Percentiles rank a stretch among this genome's conserved stretches.
Conservation (phyloP, 2,329 filamentous ascomycete genomes). For the Lachnellula suecica region DNA sequence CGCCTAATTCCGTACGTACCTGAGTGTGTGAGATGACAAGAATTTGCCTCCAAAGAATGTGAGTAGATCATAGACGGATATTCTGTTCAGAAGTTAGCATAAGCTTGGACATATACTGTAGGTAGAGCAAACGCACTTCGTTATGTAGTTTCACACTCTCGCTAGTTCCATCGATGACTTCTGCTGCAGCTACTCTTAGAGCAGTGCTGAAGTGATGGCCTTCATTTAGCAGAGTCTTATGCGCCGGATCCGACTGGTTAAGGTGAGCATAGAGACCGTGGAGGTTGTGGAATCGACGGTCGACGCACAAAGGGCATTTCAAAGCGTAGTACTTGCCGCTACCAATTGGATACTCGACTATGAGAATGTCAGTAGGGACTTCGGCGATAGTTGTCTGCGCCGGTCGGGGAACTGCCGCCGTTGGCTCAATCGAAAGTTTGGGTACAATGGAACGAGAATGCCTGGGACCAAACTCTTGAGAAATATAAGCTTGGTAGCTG, state of each 20-base stretch:
- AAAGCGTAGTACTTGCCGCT: not conserved
- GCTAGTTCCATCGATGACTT: not conserved
- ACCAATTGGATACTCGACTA: not conserved
- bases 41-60: too few relatives aligned
- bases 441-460: not conserved
- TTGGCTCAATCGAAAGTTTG: not conserved
- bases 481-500: not conserved
- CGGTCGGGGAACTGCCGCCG: not conserved
- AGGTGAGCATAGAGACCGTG: not conserved
- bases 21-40: too few relatives aligned
- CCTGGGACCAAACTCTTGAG: not conserved
- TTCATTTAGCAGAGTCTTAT: not conserved
- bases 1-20: too few relatives aligned
- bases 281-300: not conserved
- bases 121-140: not conserved
- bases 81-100: not conserved
- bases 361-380: not conserved
- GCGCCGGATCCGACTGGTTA: not conserved
- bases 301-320: not conserved
- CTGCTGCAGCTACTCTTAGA: not conserved
- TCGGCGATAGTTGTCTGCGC: not conserved
- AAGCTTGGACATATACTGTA: not conserved
- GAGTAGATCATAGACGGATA: too few relatives aligned
- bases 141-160: not conserved
- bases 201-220: not conserved